phyloP scores from a whole-genome alignment of 2,329 filamentous ascomycete species.

The Pyrenophora teres region DNA sequence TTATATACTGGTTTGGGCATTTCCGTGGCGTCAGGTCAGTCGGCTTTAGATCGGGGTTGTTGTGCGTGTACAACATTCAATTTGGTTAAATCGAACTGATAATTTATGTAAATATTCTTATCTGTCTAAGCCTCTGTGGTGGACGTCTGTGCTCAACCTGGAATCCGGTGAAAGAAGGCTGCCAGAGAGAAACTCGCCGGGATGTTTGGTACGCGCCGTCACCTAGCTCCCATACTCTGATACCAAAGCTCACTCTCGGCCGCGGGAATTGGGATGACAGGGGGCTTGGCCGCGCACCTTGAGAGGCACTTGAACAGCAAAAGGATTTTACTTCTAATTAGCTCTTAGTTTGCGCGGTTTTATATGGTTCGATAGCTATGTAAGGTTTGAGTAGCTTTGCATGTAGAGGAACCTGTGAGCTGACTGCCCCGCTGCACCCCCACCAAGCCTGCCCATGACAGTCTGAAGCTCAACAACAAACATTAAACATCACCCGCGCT shows the following conservation, averaged over 20 bases:
- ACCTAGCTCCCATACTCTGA: slow-evolving; percentile 1
- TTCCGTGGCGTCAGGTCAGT: slow-evolving; percentile 22
- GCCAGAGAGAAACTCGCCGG: not conserved
- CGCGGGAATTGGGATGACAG: slow-evolving; percentile 31
- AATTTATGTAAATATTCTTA: not conserved
- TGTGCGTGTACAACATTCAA: slow-evolving; percentile 4
- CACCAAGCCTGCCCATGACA: slow-evolving; percentile 29
- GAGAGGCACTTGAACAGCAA: not conserved
- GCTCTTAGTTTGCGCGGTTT: slow-evolving; percentile 23
- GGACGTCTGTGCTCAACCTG: not conserved
- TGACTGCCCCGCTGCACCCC: slow-evolving; percentile 27
- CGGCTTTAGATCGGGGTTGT: slow-evolving; percentile 7
- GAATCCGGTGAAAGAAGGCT: not conserved
- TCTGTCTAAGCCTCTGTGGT: not conserved
- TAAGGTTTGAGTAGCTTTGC: slow-evolving; percentile 20
- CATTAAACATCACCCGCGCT: slow-evolving; percentile 18
- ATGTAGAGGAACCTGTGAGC: slow-evolving; percentile 11
- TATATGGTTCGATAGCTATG: slow-evolving; percentile 24
- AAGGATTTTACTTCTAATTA: slow-evolving; percentile 17
- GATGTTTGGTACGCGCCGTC: not conserved
- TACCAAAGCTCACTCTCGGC: slow-evolving; percentile 22
- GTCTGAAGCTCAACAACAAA: slow-evolving; percentile 29
- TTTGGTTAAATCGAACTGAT: slow-evolving; percentile 6
- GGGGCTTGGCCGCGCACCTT: slow-evolving; percentile 8
- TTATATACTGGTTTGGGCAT: slow-evolving; percentile 30